Evolutionary conservation across 371 early-diverging fungal species (phyloP).

Genomic region (Capillidium heterosporum): DNA sequence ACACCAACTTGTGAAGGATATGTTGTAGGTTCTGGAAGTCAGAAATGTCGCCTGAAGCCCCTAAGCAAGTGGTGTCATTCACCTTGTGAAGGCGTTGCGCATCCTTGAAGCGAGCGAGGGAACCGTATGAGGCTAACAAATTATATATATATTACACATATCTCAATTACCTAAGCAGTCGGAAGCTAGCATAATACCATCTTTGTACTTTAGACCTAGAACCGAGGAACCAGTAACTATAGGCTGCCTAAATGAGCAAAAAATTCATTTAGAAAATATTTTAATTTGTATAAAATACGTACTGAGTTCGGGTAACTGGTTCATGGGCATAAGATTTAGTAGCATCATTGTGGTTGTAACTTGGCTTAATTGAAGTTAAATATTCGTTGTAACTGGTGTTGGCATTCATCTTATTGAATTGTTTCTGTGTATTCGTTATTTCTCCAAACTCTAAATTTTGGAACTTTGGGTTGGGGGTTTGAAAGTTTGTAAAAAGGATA

Average conservation of each 20-base stretch:
- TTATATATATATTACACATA: background rate
- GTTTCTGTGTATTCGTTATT: no score
- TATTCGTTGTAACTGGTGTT: background rate
- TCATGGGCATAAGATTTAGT: background rate
- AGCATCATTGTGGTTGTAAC: background rate
- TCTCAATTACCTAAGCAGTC: conserved; percentile 64
- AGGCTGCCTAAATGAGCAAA: conserved; percentile 38
- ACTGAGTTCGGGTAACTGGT: conserved; percentile 8
- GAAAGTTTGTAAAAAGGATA: no score
- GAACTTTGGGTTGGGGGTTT: no score
- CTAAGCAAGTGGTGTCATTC: conserved; percentile 69
- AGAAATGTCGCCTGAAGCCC: conserved; percentile 87
- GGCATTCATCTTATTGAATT: background rate
- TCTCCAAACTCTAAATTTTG: no score
- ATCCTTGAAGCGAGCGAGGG: conserved; percentile 85
- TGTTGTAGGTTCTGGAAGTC: conserved; percentile 87
- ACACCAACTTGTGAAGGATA: conserved; percentile 66
- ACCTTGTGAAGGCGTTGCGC: conserved; percentile 68
- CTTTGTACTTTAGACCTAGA: conserved; percentile 87
- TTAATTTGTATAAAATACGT: background rate
- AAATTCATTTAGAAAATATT: background rate
- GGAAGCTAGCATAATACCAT: conserved; percentile 94
- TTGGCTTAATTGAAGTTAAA: conserved; percentile 2
- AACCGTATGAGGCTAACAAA: conserved; percentile 81
- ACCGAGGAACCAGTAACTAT: conserved; percentile 95